Conservation (phyloP, 176 grass and related monocot genomes). For the Aegilops tauschii region DNA sequence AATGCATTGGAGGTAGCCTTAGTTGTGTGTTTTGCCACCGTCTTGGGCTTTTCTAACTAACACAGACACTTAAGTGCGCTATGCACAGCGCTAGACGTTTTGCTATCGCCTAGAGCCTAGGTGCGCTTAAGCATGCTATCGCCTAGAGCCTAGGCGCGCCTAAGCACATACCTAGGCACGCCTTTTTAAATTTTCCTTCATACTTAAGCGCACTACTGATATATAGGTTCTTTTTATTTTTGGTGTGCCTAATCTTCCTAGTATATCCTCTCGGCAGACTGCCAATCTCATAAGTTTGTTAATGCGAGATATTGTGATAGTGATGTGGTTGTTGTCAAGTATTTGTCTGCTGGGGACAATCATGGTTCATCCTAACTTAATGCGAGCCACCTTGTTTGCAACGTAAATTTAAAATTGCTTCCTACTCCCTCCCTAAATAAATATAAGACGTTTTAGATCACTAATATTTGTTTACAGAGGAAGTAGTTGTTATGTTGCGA, state of each 20-base stretch:
- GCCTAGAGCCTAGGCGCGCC: too few species aligned
- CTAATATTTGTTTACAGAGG: too few species aligned
- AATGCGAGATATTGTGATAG: background rate
- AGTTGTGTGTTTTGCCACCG: too few species aligned
- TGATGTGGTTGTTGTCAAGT: background rate
- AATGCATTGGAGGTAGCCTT: too few species aligned
- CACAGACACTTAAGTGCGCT: too few species aligned
- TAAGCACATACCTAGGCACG: too few species aligned
- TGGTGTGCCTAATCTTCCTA: background rate
- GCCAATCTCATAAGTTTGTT: background rate
- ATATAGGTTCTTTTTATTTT: background rate
- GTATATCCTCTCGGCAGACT: background rate
- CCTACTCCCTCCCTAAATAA: background rate
- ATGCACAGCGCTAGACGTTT: too few species aligned
- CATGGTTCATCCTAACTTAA: background rate
- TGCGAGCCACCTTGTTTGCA: background rate
- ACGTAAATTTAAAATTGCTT: background rate
- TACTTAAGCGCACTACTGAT: background rate
- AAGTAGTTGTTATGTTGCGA: background rate
- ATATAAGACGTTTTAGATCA: too few species aligned
- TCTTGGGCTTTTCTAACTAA: too few species aligned
- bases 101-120: too few species aligned
- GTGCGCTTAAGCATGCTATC: too few species aligned
- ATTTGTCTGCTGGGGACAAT: background rate
- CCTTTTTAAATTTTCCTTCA: background rate